Evolutionary conservation across 306 rosid species (phyloP).

Genomic region (Castanopsis chinensis): DNA sequence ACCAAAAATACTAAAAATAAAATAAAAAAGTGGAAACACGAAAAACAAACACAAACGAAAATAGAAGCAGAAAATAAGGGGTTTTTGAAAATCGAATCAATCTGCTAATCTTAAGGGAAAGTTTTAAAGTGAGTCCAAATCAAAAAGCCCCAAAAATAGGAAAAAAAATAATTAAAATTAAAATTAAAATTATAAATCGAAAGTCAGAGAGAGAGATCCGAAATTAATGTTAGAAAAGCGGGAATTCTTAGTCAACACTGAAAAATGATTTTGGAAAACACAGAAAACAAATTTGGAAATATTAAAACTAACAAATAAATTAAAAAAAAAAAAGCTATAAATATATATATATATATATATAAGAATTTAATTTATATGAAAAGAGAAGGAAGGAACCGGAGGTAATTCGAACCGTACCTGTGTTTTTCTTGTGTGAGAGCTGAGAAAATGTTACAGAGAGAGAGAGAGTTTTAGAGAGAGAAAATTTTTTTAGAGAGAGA

Average conservation of each 20-base stretch:
- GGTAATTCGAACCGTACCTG: conserved; percentile 19
- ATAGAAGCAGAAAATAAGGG: neutral
- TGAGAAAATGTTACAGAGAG: neutral
- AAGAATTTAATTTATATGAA: neutral
- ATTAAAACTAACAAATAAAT: neutral
- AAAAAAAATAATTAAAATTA: neutral
- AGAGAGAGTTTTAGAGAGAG: conserved; percentile 16
- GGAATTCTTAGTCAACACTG: conserved; percentile 21
- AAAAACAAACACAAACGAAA: neutral
- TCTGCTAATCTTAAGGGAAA: conserved; percentile 32
- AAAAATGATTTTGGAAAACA: neutral
- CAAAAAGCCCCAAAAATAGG: conserved; percentile 32
- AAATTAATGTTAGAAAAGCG: conserved; percentile 12
- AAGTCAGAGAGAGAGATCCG: conserved; percentile 38
- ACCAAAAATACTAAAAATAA: neutral
- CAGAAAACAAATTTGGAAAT: neutral
- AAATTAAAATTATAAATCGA: neutral
- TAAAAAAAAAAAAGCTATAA: neutral
- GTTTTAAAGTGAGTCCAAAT: conserved; percentile 30
- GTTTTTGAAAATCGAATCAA: conserved; percentile 27
- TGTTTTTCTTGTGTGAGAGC: neutral
- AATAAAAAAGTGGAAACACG: neutral
- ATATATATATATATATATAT: no score
- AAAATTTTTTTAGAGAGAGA: neutral
- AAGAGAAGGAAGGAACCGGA: conserved; percentile 14